These are phyloP conservation scores for Trichosanthes truncata DNA, from an alignment of 306 rosid genomes.

Conservation along the genomic window DNA sequence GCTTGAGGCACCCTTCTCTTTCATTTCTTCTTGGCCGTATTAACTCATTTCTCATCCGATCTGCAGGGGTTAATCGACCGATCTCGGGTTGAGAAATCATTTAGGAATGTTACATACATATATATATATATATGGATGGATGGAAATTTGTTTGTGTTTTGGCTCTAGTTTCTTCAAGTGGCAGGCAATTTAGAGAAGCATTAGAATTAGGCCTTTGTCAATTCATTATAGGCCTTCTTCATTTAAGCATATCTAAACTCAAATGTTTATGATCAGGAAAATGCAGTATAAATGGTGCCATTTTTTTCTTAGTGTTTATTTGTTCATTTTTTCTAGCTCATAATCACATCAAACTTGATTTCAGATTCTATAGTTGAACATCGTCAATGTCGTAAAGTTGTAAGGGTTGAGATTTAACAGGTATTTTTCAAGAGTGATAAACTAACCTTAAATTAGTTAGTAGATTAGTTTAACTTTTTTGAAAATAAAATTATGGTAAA, in stretches of 20 bases:
- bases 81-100: not conserved
- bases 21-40: not conserved
- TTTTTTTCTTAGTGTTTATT: not conserved
- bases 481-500: too few relatives aligned
- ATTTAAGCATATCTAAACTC: not conserved
- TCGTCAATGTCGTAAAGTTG: too few relatives aligned
- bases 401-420: too few relatives aligned
- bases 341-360: not conserved
- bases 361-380: not conserved
- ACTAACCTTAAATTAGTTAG: too few relatives aligned
- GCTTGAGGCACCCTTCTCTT: slow-evolving; percentile 8
- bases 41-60: slow-evolving; percentile 1
- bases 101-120: not conserved
- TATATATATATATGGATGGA: not conserved
- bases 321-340: not conserved
- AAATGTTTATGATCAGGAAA: not conserved
- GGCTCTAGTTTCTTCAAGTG: not conserved
- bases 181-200: not conserved
- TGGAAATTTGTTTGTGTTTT: not conserved
- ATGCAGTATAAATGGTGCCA: not conserved
- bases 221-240: not conserved
- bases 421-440: too few relatives aligned
- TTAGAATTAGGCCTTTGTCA: not conserved
- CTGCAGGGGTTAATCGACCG: not conserved
- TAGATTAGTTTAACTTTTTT: too few relatives aligned